A percentile compares a stretch with the other conserved stretches of the same genome.
These are phyloP conservation scores for Saccharum hybrid DNA, from an alignment of 202 grass and related monocot species.

Conservation along the genomic window DNA sequence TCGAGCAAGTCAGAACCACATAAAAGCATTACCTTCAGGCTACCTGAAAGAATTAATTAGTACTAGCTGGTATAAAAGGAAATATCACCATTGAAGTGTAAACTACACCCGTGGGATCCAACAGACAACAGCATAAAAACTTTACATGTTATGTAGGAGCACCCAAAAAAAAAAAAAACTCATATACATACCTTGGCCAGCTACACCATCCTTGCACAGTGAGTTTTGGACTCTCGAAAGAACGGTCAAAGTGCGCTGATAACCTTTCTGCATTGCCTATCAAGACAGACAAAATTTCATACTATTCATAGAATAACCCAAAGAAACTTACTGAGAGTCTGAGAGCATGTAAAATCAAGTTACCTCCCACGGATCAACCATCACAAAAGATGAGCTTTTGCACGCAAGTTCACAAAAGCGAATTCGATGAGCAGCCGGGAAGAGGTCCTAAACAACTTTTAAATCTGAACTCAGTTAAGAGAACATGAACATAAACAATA, in stretches of 20 bases:
- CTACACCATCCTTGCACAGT: slow-evolving; percentile 49
- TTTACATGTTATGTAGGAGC: neutral
- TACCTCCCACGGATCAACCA: slow-evolving; percentile 96
- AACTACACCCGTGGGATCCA: neutral
- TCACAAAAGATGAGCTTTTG: slow-evolving; percentile 72
- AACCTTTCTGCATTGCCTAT: slow-evolving; percentile 77
- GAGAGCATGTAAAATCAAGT: slow-evolving; percentile 35
- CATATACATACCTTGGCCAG: slow-evolving; percentile 55
- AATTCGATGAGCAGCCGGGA: slow-evolving; percentile 51
- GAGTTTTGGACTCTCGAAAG: slow-evolving; percentile 57
- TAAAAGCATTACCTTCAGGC: slow-evolving; percentile 76
- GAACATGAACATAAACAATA: neutral
- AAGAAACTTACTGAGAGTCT: neutral
- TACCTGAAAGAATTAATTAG: slow-evolving; percentile 46
- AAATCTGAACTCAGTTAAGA: slow-evolving; percentile 10
- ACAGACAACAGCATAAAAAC: neutral
- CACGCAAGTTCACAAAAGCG: slow-evolving; percentile 73
- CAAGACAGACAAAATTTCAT: neutral
- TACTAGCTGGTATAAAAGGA: neutral
- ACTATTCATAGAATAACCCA: neutral
- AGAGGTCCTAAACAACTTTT: slow-evolving; percentile 61
- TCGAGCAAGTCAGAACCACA: slow-evolving; percentile 92
- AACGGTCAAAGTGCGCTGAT: slow-evolving; percentile 74
- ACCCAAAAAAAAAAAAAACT: neutral
- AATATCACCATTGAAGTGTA: neutral